Conservation (phyloP, 2,329 filamentous ascomycete genomes). For the Apiospora hydei region DNA sequence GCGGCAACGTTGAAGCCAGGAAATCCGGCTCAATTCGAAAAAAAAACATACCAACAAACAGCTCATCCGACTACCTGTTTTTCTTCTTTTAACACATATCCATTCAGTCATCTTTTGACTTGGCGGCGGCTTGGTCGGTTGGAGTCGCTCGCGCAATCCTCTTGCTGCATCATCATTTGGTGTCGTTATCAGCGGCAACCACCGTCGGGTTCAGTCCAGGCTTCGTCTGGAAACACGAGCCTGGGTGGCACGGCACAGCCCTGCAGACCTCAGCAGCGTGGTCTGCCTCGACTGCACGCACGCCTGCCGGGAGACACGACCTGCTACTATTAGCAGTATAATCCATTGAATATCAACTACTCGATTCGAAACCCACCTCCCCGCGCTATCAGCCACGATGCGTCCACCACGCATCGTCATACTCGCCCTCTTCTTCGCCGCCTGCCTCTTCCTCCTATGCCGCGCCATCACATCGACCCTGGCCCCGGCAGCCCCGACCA, state of each 20-base stretch:
- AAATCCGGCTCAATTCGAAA: slow-evolving; percentile 8
- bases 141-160: neutral
- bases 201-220: slow-evolving; percentile 7
- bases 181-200: neutral
- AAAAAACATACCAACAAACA: neutral
- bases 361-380: neutral
- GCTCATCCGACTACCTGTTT: neutral
- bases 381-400: slow-evolving; percentile 48
- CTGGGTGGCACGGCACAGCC: neutral
- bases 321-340: neutral
- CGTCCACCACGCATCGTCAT: slow-evolving; percentile 62
- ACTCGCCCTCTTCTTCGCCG: slow-evolving; percentile 60
- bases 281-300: neutral
- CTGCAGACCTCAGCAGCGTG: neutral
- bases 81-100: neutral
- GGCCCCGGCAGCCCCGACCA: slow-evolving; percentile 37
- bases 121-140: slow-evolving; percentile 1
- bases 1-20: neutral
- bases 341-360: slow-evolving; percentile 3
- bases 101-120: slow-evolving; percentile 5
- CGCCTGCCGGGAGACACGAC: neutral
- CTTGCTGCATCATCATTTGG: neutral
- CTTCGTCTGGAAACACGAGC: slow-evolving; percentile 11
- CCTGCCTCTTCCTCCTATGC: slow-evolving; percentile 62
- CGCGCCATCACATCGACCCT: slow-evolving; percentile 56